Base-by-base conservation (phyloP, 2,329 filamentous ascomycete species). In the Botrytis aclada region DNA sequence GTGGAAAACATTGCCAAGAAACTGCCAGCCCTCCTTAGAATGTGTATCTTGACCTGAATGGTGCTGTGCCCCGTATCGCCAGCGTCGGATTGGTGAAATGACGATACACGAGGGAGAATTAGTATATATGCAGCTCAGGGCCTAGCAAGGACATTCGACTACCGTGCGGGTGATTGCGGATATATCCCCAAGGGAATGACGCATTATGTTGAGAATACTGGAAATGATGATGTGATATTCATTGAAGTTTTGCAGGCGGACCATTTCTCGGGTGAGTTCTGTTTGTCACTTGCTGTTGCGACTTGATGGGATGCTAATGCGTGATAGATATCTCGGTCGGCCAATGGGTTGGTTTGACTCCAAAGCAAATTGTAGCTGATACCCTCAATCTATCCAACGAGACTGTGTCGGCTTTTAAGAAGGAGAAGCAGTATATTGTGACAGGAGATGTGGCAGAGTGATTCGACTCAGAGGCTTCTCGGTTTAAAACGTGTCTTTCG, bases 201-300 rank as follows among this genome's bases (percentile, higher is more conserved):
- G 4, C 92, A 95, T 80, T 95, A 93, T 80, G 91, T 95, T 71
- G 92, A 95, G 85, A 94, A 94, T 77, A 88, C 93, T 58, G 90
- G 92, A n/a, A 88, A 92, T 66, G 91, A 94, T 80, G 88, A 91
- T 29, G 82, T 95, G 3, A 89, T 93, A 80, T 92, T 94, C 81
- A 83, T 95, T 18, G 92, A 95, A 82, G 89, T 95, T 25, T 92
- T 95, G 83, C 86, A 89, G 67, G 87, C 90, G 0, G 88, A 92
- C 76, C 86, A 90, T 80, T 94, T 94, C 80, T 78, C 77, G 37
- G 78, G 78, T 77, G 72, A 74, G 74, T 47, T 62, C 16, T 22
- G 5, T 22, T 32, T 45, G 39, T 41, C 12, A 4, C 12, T 62
- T 37, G 45, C 41, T 12, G 1, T 16, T 64, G 7, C 2, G 20